phyloP scores from a whole-genome alignment of 371 early-diverging fungal species.

The Smittium mucronatum region DNA sequence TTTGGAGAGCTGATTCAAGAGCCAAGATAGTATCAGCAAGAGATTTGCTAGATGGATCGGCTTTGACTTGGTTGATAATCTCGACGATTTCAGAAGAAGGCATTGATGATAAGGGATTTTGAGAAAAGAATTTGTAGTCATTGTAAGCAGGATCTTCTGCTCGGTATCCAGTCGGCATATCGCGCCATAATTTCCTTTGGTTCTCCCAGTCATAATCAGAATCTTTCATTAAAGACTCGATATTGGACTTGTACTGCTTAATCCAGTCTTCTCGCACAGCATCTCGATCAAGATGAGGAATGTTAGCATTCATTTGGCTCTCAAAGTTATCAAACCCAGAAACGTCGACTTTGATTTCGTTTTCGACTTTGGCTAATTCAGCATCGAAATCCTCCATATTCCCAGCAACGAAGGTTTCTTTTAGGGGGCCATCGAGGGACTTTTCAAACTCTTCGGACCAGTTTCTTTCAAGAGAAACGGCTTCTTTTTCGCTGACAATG shows the following conservation, averaged over 20 bases:
- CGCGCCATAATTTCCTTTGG: slow-evolving; percentile 65
- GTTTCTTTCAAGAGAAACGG: slow-evolving; percentile 38
- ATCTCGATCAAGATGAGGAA: slow-evolving; percentile 14
- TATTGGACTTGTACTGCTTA: slow-evolving; percentile 53
- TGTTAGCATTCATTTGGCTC: slow-evolving; percentile 15
- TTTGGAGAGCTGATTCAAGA: slow-evolving; percentile 81
- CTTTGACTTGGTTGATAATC: slow-evolving; percentile 33
- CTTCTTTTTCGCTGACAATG: slow-evolving; percentile 43
- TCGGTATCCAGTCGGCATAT: slow-evolving; percentile 43
- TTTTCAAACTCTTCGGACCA: slow-evolving; percentile 57
- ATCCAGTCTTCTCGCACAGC: slow-evolving; percentile 37
- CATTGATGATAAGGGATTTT: slow-evolving; percentile 54
- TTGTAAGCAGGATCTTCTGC: slow-evolving; percentile 52
- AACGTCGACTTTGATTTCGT: slow-evolving; percentile 14
- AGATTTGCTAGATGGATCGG: slow-evolving; percentile 27
- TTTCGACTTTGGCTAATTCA: slow-evolving; percentile 35
- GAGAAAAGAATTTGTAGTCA: slow-evolving; percentile 57
- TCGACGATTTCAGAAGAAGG: slow-evolving; percentile 34
- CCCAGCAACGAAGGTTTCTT: slow-evolving; percentile 34
- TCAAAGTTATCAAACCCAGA: slow-evolving; percentile 18
- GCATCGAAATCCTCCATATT: slow-evolving; percentile 37
- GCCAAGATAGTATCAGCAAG: slow-evolving; percentile 79
- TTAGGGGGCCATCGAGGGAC: slow-evolving; percentile 28
- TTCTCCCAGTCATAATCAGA: slow-evolving; percentile 61
- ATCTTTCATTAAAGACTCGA: slow-evolving; percentile 48